Conservation (phyloP, 1,284 basidiomycete genomes). For the Heterobasidion occidentale region DNA sequence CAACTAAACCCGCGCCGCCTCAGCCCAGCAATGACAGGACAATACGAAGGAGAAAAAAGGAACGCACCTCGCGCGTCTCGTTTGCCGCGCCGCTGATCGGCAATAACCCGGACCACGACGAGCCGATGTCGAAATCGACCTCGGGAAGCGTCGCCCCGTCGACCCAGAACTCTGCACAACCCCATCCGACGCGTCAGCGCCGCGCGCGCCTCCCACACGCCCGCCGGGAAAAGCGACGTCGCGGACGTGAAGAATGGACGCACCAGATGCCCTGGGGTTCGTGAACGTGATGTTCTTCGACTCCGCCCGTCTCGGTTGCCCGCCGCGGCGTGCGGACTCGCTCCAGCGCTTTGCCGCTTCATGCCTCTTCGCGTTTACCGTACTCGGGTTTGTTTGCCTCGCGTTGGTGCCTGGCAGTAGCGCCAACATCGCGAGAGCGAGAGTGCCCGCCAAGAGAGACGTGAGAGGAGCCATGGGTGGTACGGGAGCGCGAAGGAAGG, state of each 20-base stretch:
- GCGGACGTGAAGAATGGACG: slow-evolving; percentile 11
- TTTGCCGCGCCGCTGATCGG: slow-evolving; percentile 55
- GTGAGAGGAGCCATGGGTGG: background rate
- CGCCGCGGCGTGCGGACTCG: background rate
- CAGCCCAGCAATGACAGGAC: background rate
- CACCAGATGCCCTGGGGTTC: slow-evolving; percentile 58
- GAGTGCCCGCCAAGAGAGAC: background rate
- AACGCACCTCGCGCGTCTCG: slow-evolving; percentile 56
- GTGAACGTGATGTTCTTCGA: slow-evolving; percentile 67
- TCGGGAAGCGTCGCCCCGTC: slow-evolving; percentile 59
- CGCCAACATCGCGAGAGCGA: background rate
- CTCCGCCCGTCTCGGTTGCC: background rate
- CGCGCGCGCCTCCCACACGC: background rate
- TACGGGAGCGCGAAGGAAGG: background rate
- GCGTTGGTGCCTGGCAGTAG: background rate
- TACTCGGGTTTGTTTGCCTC: background rate
- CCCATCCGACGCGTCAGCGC: slow-evolving; percentile 28
- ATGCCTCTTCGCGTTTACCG: slow-evolving; percentile 4
- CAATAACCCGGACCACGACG: slow-evolving; percentile 67
- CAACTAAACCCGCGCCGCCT: slow-evolving; percentile 32
- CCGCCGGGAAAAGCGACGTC: background rate
- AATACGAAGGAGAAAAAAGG: background rate
- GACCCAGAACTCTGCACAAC: slow-evolving; percentile 72
- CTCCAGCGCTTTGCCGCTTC: slow-evolving; percentile 2
- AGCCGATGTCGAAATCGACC: slow-evolving; percentile 66